Evolutionary conservation across 441 rosid genomes (phyloP).

Genomic region (Raphanus hybrid): DNA sequence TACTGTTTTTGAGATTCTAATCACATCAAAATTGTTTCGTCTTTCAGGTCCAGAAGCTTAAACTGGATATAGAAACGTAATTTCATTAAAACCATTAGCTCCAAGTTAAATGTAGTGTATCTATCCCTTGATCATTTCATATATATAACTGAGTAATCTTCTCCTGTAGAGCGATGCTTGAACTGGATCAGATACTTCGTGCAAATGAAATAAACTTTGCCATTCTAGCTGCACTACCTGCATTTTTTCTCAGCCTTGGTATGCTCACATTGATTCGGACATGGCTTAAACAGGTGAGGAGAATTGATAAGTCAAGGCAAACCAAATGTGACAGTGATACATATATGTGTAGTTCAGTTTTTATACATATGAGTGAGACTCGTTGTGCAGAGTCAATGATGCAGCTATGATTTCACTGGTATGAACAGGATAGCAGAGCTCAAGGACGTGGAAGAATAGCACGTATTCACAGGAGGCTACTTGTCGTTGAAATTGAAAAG

Average conservation of each 20-base stretch:
- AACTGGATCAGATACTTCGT: conserved; percentile 92
- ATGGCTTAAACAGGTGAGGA: conserved; percentile 76
- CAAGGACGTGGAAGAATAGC: conserved; percentile 93
- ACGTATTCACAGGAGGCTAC: conserved; percentile 84
- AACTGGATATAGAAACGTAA: conserved; percentile 94
- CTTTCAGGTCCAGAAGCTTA: conserved; percentile 96
- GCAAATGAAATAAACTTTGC: conserved; percentile 99
- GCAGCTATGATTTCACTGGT: conserved; percentile 17
- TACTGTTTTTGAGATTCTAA: conserved; percentile 31
- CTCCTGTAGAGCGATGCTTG: conserved; percentile 90
- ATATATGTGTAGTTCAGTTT: conserved; percentile 20
- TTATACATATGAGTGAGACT: background rate
- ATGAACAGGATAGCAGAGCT: conserved; percentile 77
- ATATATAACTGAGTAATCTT: conserved; percentile 35
- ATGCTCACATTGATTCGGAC: conserved; percentile 69
- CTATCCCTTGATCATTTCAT: conserved; percentile 28
- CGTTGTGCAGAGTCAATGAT: conserved; percentile 15
- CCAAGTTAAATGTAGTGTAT: conserved; percentile 26
- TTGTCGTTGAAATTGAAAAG: conserved; percentile 84
- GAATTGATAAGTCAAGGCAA: conserved; percentile 13
- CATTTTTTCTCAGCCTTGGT: conserved; percentile 73
- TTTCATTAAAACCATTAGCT: conserved; percentile 41
- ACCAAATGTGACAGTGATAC: conserved; percentile 11
- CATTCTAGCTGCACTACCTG: conserved; percentile 91
- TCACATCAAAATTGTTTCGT: conserved; percentile 28